Evolutionary conservation across 2,329 filamentous ascomycete species (phyloP).

Genomic region (Verticillium nonalfalfae): DNA sequence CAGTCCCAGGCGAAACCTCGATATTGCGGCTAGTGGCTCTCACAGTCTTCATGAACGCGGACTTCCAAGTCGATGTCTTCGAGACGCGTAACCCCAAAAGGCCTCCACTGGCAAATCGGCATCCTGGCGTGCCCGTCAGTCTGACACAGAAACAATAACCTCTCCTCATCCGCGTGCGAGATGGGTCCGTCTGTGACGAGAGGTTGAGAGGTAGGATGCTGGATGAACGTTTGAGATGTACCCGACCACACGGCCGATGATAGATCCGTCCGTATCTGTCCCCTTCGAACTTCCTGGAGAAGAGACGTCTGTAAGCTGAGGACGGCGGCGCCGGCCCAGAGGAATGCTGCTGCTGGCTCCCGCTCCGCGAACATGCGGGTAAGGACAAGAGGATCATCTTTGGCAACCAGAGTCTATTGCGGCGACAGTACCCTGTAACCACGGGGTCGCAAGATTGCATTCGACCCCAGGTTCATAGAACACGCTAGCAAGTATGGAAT

Average conservation of each 20-base stretch:
- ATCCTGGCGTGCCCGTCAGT: slow-evolving; percentile 12
- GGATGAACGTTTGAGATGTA: slow-evolving; percentile 19
- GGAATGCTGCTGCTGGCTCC: slow-evolving; percentile 13
- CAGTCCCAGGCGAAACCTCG: slow-evolving; percentile 14
- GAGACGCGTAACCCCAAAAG: slow-evolving; percentile 19
- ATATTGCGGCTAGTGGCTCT: slow-evolving; percentile 16
- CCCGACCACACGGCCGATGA: slow-evolving; percentile 19
- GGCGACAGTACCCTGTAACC: slow-evolving; percentile 18
- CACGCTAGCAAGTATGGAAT: slow-evolving; percentile 16
- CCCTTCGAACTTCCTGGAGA: slow-evolving; percentile 13
- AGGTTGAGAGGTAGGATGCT: slow-evolving; percentile 13
- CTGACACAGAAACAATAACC: slow-evolving; percentile 20
- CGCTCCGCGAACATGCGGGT: slow-evolving; percentile 19
- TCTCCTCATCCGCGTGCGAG: slow-evolving; percentile 19
- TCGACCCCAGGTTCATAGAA: slow-evolving; percentile 19
- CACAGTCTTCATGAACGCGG: slow-evolving; percentile 17
- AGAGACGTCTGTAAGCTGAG: slow-evolving; percentile 14
- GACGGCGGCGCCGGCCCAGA: slow-evolving; percentile 19
- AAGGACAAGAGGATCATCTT: slow-evolving; percentile 9
- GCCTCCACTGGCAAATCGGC: slow-evolving; percentile 19
- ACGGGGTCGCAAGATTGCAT: slow-evolving; percentile 20
- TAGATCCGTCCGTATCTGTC: slow-evolving; percentile 18
- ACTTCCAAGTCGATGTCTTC: slow-evolving; percentile 21
- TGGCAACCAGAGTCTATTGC: slow-evolving; percentile 14
- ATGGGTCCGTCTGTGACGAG: slow-evolving; percentile 7